Evolutionary conservation across 2,329 filamentous ascomycete species (phyloP).

Genomic region (Aspergillus alliaceus): DNA sequence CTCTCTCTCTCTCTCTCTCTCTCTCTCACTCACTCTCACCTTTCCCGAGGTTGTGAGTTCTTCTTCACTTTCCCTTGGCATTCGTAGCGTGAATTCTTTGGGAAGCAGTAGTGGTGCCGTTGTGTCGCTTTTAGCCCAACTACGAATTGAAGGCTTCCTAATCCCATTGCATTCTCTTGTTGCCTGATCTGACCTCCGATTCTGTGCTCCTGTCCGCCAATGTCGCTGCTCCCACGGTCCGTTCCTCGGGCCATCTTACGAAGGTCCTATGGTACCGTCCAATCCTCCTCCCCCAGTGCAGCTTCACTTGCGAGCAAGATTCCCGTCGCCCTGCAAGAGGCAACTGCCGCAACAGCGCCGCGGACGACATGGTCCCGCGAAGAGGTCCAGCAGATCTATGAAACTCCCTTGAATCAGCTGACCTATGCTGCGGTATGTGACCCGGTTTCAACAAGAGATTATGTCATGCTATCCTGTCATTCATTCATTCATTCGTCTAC

Average conservation of each 20-base stretch:
- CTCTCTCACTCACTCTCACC: neutral
- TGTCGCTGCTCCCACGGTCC: conserved; percentile 32
- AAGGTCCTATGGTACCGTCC: conserved; percentile 42
- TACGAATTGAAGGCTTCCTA: too few relatives aligned
- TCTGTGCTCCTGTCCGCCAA: too few relatives aligned
- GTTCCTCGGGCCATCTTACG: conserved; percentile 28
- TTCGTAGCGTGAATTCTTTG: neutral
- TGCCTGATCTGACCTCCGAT: too few relatives aligned
- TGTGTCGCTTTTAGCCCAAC: neutral
- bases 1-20: too few relatives aligned
- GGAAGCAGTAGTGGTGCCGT: neutral
- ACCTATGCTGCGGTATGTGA: conserved; percentile 69
- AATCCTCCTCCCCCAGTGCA: conserved; percentile 31
- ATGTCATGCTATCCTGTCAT: too few relatives aligned
- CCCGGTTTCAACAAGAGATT: neutral
- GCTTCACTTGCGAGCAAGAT: conserved; percentile 32
- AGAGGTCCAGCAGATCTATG: conserved; percentile 79
- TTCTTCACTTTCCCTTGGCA: neutral
- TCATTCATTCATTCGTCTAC: too few relatives aligned
- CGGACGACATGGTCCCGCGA: conserved; percentile 77
- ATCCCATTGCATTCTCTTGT: neutral
- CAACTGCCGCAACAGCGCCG: conserved; percentile 44
- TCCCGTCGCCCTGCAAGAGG: conserved; percentile 35
- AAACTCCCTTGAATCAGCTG: conserved; percentile 77
- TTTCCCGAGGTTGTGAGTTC: neutral